Evolutionary conservation across 2,329 filamentous ascomycete species (phyloP).

Genomic region (Cercospora canescens): DNA sequence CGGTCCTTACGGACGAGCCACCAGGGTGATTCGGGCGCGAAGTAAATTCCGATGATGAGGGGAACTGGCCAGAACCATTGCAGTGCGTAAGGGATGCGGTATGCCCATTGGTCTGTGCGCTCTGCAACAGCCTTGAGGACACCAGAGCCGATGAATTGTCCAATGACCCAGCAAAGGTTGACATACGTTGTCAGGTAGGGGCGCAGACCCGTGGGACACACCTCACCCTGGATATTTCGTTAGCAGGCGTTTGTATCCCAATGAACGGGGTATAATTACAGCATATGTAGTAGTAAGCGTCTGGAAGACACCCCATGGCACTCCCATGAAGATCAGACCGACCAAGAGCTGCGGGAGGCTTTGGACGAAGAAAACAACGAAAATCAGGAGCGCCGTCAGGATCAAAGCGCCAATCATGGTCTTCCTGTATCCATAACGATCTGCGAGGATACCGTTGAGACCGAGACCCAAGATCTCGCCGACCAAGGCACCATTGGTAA

Average conservation of each 20-base stretch:
- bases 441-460: slow-evolving; percentile 67
- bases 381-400: slow-evolving; percentile 57
- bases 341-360: slow-evolving; percentile 31
- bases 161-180: slow-evolving; percentile 45
- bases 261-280: no score
- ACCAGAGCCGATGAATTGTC: slow-evolving; percentile 41
- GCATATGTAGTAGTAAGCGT: slow-evolving; percentile 41
- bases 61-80: slow-evolving; percentile 52
- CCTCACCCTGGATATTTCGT: slow-evolving; percentile 29
- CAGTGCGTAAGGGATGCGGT: slow-evolving; percentile 42
- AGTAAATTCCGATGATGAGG: slow-evolving; percentile 32
- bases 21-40: slow-evolving; percentile 35
- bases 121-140: slow-evolving; percentile 38
- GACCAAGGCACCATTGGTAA: slow-evolving; percentile 56
- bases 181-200: slow-evolving; percentile 26
- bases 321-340: slow-evolving; percentile 45
- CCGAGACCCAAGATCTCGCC: slow-evolving; percentile 63
- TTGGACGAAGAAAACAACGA: slow-evolving; percentile 43
- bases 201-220: slow-evolving; percentile 34
- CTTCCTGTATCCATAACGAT: slow-evolving; percentile 43
- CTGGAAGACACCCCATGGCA: slow-evolving; percentile 36
- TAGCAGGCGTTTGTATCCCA: no score
- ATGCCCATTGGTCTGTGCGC: slow-evolving; percentile 38
- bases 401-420: slow-evolving; percentile 61
- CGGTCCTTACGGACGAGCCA: slow-evolving; percentile 34